These are phyloP conservation scores for Rhodotorula sp. DNA, from an alignment of 1,284 basidiomycete genomes.

Conservation along the genomic window DNA sequence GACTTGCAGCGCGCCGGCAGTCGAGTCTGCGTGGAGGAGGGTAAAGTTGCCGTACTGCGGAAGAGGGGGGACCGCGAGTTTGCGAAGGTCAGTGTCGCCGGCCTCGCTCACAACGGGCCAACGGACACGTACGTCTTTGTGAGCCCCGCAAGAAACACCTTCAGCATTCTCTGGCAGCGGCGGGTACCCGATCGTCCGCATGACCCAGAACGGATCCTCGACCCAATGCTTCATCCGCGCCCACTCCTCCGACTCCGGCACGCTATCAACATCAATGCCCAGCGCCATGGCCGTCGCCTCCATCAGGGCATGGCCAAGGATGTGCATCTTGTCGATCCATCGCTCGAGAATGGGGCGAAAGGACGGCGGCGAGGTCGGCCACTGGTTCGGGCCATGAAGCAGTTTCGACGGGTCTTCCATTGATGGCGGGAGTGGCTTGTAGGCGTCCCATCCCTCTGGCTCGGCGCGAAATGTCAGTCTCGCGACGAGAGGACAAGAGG, in stretches of 20 bases:
- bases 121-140: slow-evolving; percentile 4
- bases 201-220: slow-evolving; percentile 81
- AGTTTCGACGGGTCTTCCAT: slow-evolving; percentile 67
- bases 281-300: slow-evolving; percentile 79
- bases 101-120: too few relatives aligned
- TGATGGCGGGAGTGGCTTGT: slow-evolving; percentile 53
- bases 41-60: slow-evolving; percentile 77
- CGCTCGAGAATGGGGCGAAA: slow-evolving; percentile 66
- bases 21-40: slow-evolving; percentile 75
- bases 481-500: too few relatives aligned
- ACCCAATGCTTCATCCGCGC: slow-evolving; percentile 58
- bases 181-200: slow-evolving; percentile 75
- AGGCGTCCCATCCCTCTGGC: neutral
- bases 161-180: slow-evolving; percentile 73
- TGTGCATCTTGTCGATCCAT: slow-evolving; percentile 81
- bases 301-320: slow-evolving; percentile 72
- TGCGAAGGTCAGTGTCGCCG: neutral
- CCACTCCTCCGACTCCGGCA: slow-evolving; percentile 62
- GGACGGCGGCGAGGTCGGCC: slow-evolving; percentile 58
- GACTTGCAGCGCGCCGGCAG: slow-evolving; percentile 75
- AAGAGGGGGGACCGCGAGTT: too few relatives aligned
- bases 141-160: slow-evolving; percentile 77
- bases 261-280: slow-evolving; percentile 58
- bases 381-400: slow-evolving; percentile 80
- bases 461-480: neutral